Conservation (phyloP, 2,329 filamentous ascomycete genomes). For the Fusarium metavorans region DNA sequence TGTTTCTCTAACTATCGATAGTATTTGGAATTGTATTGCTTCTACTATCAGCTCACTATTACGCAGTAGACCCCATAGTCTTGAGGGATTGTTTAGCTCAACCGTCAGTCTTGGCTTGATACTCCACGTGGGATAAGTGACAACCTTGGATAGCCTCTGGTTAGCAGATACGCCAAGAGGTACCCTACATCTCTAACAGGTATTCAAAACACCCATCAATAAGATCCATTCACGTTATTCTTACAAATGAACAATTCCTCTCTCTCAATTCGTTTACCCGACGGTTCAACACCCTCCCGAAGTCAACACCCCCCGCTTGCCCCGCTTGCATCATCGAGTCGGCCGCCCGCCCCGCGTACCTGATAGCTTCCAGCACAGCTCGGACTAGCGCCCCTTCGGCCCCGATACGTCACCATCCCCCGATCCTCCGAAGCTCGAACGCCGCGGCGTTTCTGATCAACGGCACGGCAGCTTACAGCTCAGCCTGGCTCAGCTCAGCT, state of each 20-base stretch:
- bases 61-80: neutral
- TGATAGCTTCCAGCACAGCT: neutral
- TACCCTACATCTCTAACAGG: neutral
- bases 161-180: neutral
- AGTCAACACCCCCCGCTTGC: conserved; percentile 29
- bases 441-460: conserved; percentile 6
- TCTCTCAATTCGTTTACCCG: neutral
- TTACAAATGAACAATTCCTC: neutral
- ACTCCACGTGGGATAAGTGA: neutral
- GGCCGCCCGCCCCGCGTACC: neutral
- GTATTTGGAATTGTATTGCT: neutral
- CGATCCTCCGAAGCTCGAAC: neutral
- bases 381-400: neutral
- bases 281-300: neutral
- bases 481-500: neutral
- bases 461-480: neutral
- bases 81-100: neutral
- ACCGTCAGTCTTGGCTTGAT: neutral
- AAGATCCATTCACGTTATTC: neutral
- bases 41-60: neutral
- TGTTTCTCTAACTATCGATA: no score
- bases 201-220: neutral
- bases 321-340: conserved; percentile 23
- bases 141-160: neutral
- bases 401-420: conserved; percentile 27